phyloP scores from a whole-genome alignment of 2,329 filamentous ascomycete genomes.

The Talaromyces verruculosus region DNA sequence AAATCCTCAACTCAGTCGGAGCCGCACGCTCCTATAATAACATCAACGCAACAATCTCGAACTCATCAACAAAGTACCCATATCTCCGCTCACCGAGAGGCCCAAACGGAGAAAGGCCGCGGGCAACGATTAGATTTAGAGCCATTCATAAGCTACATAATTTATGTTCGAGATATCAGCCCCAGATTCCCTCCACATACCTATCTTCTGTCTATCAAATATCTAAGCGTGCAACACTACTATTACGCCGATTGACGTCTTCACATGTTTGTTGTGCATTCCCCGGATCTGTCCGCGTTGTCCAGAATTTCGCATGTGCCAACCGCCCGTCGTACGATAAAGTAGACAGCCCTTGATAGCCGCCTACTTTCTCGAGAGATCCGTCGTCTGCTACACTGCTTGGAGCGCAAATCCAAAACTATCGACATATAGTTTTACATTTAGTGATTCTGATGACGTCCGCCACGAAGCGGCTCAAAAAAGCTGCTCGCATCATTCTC shows the following conservation, averaged over 20 bases:
- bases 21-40: neutral
- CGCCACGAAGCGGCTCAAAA: conserved; percentile 59
- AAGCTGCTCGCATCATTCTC: conserved; percentile 88
- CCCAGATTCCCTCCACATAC: neutral
- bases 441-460: conserved; percentile 30
- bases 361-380: neutral
- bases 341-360: neutral
- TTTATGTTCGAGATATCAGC: neutral
- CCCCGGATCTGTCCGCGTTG: conserved; percentile 1
- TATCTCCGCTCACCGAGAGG: conserved; percentile 18
- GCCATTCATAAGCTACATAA: neutral
- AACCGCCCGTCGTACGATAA: neutral
- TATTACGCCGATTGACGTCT: neutral
- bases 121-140: neutral
- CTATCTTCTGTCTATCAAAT: neutral
- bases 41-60: neutral
- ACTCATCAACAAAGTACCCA: neutral
- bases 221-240: neutral
- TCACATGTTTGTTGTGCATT: conserved; percentile 15
- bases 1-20: neutral
- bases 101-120: conserved; percentile 9
- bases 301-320: conserved; percentile 7
- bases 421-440: neutral
- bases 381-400: neutral
- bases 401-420: too few relatives aligned